Conservation (phyloP, 208 protist genomes). For the Leishmania guyanensis region DNA sequence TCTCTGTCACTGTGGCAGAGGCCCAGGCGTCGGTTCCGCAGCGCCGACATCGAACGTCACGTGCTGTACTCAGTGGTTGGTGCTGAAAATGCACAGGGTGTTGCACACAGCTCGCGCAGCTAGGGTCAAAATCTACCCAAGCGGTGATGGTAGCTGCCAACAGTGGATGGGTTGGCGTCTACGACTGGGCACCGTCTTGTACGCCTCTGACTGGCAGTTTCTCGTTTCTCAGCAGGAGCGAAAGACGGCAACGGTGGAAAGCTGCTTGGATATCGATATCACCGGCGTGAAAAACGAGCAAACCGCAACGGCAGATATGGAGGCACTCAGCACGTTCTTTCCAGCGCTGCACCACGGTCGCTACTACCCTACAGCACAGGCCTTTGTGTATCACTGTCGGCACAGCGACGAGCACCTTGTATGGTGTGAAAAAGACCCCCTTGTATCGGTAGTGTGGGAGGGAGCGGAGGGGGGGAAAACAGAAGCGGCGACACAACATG, state of each 20-base stretch:
- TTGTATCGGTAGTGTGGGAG: slow-evolving; percentile 39
- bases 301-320: slow-evolving; percentile 37
- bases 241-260: background rate
- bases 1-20: background rate
- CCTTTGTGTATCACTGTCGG: slow-evolving; percentile 59
- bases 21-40: background rate
- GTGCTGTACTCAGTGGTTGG: background rate
- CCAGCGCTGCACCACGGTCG: slow-evolving; percentile 61
- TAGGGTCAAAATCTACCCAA: background rate
- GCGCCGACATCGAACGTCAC: background rate
- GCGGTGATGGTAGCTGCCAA: background rate
- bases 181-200: slow-evolving; percentile 8
- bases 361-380: slow-evolving; percentile 46
- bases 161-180: background rate
- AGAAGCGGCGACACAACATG: background rate
- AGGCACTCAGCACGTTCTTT: slow-evolving; percentile 65
- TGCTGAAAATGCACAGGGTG: background rate
- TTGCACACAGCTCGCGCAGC: background rate
- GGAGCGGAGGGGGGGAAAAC: background rate
- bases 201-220: slow-evolving; percentile 18
- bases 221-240: slow-evolving; percentile 6
- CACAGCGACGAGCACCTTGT: slow-evolving; percentile 60
- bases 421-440: slow-evolving; percentile 57
- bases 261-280: background rate
- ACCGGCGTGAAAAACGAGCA: background rate